Percentiles rank a stretch among this genome's conserved stretches.
These are phyloP conservation scores for Cladosporium sp. DNA, from an alignment of 2,329 filamentous ascomycete genomes.

Conservation along the genomic window DNA sequence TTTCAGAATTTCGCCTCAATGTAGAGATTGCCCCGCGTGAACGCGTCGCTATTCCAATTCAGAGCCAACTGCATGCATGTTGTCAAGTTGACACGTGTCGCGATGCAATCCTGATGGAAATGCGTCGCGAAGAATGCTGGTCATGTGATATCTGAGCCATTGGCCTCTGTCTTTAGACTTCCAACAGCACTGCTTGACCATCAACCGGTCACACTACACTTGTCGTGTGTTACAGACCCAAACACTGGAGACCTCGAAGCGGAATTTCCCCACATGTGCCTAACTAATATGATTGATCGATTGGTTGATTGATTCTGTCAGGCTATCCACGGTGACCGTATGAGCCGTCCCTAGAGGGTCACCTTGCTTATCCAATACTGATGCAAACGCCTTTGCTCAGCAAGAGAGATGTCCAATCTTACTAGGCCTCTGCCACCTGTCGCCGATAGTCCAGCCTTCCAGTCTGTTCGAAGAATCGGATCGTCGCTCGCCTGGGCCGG, in stretches of 20 bases:
- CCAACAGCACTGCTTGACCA: background rate
- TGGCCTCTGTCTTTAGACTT: background rate
- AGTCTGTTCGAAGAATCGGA: conserved; percentile 6
- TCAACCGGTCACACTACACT: background rate
- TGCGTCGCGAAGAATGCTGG: background rate
- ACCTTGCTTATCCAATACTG: background rate
- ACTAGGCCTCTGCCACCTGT: background rate
- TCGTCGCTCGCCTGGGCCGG: background rate
- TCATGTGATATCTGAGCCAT: background rate
- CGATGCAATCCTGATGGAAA: background rate
- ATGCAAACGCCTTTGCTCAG: background rate
- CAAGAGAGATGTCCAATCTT: background rate
- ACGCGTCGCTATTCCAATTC: background rate
- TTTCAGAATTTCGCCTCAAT: background rate
- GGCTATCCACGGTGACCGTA: conserved; percentile 9
- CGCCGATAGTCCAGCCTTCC: background rate
- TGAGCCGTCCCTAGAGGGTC: conserved; percentile 7
- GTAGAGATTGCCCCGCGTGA: background rate
- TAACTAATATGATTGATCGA: background rate
- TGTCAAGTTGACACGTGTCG: background rate
- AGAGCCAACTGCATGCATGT: background rate
- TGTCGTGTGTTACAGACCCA: background rate
- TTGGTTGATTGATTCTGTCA: conserved; percentile 6
- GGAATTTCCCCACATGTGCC: background rate
- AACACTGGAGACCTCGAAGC: background rate